These are phyloP conservation scores for Luffa acutangula DNA, from an alignment of 306 rosid genomes.

Conservation along the genomic window DNA sequence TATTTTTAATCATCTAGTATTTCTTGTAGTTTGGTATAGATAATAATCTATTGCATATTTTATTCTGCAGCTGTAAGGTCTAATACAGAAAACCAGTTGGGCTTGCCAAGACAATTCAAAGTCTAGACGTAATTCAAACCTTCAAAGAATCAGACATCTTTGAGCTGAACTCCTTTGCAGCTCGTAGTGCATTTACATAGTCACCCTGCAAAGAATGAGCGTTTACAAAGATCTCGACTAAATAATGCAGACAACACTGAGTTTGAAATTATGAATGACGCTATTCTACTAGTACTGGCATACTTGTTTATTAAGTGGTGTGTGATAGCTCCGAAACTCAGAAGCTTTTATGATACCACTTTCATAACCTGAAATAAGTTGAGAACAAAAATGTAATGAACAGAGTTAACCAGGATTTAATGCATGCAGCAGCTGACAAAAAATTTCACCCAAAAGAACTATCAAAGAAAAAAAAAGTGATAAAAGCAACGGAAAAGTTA, in stretches of 20 bases:
- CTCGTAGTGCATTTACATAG: constrained; percentile 70
- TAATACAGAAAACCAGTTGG: background rate
- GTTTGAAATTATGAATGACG: background rate
- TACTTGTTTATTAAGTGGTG: constrained; percentile 86
- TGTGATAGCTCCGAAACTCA: constrained; percentile 94
- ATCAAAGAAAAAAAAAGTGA: background rate
- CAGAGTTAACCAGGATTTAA: background rate
- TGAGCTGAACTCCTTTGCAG: constrained; percentile 78
- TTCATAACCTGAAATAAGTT: constrained; percentile 55
- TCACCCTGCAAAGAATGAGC: constrained; percentile 52
- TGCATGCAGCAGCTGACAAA: background rate
- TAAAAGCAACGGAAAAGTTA: constrained; percentile 8
- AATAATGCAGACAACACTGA: background rate
- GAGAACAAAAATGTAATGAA: background rate
- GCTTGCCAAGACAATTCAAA: background rate
- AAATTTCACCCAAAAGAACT: background rate
- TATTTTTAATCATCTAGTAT: background rate
- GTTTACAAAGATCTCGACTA: background rate
- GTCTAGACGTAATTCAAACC: constrained; percentile 30
- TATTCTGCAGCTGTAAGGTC: background rate
- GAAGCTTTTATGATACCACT: constrained; percentile 75
- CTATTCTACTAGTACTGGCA: constrained; percentile 17
- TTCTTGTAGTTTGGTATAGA: background rate
- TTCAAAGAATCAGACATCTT: constrained; percentile 60
- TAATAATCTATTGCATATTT: background rate